Evolutionary conservation across 73 alveolate species (phyloP), one percentile per base, ranked within the genome.

Genomic region (Paramecium bursaria): DNA sequence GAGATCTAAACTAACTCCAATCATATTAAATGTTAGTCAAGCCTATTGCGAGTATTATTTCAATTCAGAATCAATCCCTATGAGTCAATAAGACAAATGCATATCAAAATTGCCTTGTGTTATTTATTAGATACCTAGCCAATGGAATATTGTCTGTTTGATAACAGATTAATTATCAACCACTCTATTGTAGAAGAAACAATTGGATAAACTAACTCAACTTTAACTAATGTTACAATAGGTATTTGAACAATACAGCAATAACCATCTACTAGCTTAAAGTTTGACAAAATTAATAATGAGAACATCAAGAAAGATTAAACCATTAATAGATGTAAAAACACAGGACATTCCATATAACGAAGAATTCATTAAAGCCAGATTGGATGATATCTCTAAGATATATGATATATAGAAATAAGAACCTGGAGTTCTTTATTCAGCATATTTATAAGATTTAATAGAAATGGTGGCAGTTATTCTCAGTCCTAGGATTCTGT

Each of bases 1-100:
- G 13, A 87, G 80, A 86, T 75, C 46, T 5, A 73, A 57, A 46
- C 50, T 93, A 1, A 75, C 91, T 46, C 96, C 96, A n/a, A 77
- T 92, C 46, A 50, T 93, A 13, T 86, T 93, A 39, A 86, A 93
- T 46, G 48, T 85, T 21, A 90, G 94, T 46, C 49, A 90, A 42
- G 90, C 91, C 2, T 93, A 92, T 91, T 86, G 93, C 50, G 67
- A 76, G 23, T 85, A 85, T 27, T 77, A 88, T 52, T 82, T 94
- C 51, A 85, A 92, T 42, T 85, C 87, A 19, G 95, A 92, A 15
- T 50, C 89, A 11, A 73, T 88, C 1, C 93, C 93, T 3, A 74
- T 74, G 15, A 73, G 75, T 21, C 47, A 74, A 75, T 47, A 85
- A 48, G 47, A 82, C 25, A 15, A 50, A 9, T 74, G 86, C 46